Conservation (phyloP, 495 filamentous ascomycete genomes). For the Neurospora intermedia region DNA sequence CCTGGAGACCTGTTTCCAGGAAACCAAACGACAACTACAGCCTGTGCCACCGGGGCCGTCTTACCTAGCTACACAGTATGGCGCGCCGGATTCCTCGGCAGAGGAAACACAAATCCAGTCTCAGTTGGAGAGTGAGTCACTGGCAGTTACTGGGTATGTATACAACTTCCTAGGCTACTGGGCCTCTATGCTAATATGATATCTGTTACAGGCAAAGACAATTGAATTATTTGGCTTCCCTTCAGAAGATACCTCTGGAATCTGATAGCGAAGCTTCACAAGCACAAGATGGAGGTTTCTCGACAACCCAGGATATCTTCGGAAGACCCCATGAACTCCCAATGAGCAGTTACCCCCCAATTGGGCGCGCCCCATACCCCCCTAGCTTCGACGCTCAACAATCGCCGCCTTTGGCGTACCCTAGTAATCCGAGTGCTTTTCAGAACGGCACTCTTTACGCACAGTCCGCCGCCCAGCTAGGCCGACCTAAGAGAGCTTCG, state of each 20-base stretch:
- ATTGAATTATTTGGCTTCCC: neutral
- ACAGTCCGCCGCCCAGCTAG: conserved; percentile 12
- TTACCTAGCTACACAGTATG: neutral
- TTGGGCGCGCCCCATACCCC: neutral
- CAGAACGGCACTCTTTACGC: conserved; percentile 14
- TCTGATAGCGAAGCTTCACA: neutral
- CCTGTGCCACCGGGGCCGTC: neutral
- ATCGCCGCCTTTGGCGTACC: neutral
- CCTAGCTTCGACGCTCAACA: neutral
- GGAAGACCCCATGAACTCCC: neutral
- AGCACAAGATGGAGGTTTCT: neutral
- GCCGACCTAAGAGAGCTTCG: conserved; percentile 10
- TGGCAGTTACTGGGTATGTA: conserved; percentile 7
- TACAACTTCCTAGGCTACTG: neutral
- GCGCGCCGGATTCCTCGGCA: neutral
- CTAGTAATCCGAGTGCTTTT: neutral
- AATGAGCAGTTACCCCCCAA: neutral
- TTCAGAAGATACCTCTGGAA: neutral
- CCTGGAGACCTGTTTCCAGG: neutral
- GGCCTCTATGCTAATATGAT: neutral
- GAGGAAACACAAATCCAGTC: conserved; percentile 16
- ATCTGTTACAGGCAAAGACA: neutral
- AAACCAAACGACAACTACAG: neutral
- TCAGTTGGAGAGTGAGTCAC: conserved; percentile 18
- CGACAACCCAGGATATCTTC: neutral